phyloP scores from a whole-genome alignment of 2,329 filamentous ascomycete species.

The Colletotrichum sp. region DNA sequence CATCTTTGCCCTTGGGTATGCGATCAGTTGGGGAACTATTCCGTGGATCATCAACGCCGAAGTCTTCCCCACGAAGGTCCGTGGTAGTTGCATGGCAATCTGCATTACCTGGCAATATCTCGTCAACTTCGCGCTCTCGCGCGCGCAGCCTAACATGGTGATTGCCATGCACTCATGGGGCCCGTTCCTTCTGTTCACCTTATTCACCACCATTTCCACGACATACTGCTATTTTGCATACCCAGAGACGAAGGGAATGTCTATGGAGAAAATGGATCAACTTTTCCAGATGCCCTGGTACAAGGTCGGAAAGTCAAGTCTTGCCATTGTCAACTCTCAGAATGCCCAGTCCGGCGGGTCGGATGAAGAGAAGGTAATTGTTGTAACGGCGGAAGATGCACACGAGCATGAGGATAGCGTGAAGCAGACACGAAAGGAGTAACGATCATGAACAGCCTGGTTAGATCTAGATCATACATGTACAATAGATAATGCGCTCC shows the following conservation, averaged over 20 bases:
- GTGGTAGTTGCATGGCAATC: background rate
- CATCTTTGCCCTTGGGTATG: background rate
- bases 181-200: background rate
- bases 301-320: background rate
- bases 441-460: background rate
- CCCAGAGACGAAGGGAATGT: conserved; percentile 37
- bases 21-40: background rate
- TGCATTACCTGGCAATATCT: background rate
- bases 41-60: background rate
- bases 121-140: background rate
- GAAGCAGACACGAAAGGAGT: background rate
- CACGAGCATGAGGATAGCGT: background rate
- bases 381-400: background rate
- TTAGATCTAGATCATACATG: background rate
- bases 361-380: background rate
- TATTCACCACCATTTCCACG: background rate
- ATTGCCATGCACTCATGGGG: background rate
- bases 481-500: background rate
- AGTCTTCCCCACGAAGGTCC: background rate
- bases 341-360: background rate
- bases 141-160: background rate
- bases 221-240: conserved; percentile 43
- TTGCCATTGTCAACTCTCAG: background rate
- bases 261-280: conserved; percentile 5
- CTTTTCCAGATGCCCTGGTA: background rate